Evolutionary conservation across 768 basidiomycete genomes (phyloP).

Genomic region (Artomyces pyxidatus): DNA sequence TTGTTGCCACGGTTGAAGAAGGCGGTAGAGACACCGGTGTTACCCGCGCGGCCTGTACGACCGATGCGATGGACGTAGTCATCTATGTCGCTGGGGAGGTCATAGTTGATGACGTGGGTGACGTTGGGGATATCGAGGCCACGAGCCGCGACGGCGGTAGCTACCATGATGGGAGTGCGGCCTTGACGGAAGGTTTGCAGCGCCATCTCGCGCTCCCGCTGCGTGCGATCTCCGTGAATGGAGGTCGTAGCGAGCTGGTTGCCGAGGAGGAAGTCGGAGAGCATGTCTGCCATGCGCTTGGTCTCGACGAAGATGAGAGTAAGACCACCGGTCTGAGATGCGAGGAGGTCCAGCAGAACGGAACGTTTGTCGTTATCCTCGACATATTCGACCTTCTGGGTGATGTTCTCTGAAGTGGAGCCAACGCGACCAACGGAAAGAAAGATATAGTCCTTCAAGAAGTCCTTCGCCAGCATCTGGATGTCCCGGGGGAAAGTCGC

Average conservation of each 20-base stretch:
- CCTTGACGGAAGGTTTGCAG: conserved; percentile 93
- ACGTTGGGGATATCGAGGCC: conserved; percentile 99
- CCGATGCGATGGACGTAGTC: conserved; percentile 99
- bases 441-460: conserved; percentile 98
- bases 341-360: conserved; percentile 88
- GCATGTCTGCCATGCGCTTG: conserved; percentile 98
- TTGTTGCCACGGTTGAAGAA: conserved; percentile 95
- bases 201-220: conserved; percentile 95
- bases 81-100: conserved; percentile 95
- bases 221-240: conserved; percentile 96
- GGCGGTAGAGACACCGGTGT: conserved; percentile 91
- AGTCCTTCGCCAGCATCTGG: conserved; percentile 91
- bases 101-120: conserved; percentile 97
- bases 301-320: conserved; percentile 99
- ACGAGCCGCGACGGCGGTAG: conserved; percentile 97
- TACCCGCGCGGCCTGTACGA: conserved; percentile 97
- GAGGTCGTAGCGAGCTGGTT: conserved; percentile 87
- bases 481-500: conserved; percentile 99
- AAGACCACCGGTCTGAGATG: conserved; percentile 69
- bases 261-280: conserved; percentile 88
- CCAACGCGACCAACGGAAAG: conserved; percentile 97
- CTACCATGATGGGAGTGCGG: conserved; percentile 92
- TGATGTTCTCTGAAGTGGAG: conserved; percentile 98
- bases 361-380: conserved; percentile 97
- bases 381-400: conserved; percentile 97